Evolutionary conservation across 345 rosid genomes (phyloP).

Genomic region (Eucalyptus curtisii): DNA sequence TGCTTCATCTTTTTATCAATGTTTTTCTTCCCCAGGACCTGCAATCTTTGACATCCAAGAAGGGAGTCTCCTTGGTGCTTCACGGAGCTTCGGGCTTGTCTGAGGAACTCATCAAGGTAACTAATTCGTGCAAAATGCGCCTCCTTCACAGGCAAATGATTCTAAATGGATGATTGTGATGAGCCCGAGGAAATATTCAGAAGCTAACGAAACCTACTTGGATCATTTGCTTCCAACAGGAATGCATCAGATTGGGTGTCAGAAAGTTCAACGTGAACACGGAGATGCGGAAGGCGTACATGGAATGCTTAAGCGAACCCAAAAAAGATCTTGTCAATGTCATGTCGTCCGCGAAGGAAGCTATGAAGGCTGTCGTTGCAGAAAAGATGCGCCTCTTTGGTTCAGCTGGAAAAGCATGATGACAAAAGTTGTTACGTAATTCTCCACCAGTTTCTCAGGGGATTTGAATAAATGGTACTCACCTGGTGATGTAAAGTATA

Average conservation of each 20-base stretch:
- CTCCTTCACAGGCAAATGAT: neutral
- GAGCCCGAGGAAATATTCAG: neutral
- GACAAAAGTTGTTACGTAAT: neutral
- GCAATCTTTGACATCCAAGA: conserved; percentile 49
- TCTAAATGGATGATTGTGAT: neutral
- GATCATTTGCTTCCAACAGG: conserved; percentile 21
- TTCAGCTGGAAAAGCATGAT: conserved; percentile 75
- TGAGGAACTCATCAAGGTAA: conserved; percentile 60
- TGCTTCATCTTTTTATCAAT: neutral
- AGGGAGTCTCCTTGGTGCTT: conserved; percentile 71
- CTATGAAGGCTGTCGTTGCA: conserved; percentile 70
- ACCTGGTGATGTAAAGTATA: neutral
- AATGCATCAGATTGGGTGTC: conserved; percentile 62
- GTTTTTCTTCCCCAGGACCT: conserved; percentile 32
- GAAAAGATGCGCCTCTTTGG: conserved; percentile 88
- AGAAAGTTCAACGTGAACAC: conserved; percentile 93
- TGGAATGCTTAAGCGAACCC: conserved; percentile 43
- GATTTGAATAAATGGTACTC: neutral
- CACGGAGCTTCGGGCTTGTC: conserved; percentile 98
- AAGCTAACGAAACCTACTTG: neutral
- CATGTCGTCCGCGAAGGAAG: conserved; percentile 64
- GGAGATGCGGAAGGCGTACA: conserved; percentile 72
- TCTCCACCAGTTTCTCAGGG: neutral
- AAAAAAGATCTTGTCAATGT: conserved; percentile 63
- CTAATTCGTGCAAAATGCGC: neutral